Percentiles rank a stretch among this genome's conserved stretches.
phyloP scores from a whole-genome alignment of 176 grass and related monocot genomes.

The Alloteropsis semialata region DNA sequence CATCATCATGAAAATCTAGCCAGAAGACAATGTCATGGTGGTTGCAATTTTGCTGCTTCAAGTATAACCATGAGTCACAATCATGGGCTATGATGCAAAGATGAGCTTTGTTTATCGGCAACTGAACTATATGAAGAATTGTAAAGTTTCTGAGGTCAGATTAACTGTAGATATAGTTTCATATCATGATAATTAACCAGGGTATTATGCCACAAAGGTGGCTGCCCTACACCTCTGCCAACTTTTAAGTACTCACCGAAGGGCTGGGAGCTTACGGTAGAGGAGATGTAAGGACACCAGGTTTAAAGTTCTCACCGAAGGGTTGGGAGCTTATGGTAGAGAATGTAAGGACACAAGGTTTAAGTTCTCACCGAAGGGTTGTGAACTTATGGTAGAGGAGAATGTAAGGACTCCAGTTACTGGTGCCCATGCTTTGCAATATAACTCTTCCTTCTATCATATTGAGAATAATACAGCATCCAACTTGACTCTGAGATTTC shows the following conservation, averaged over 20 bases:
- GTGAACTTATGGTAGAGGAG: slow-evolving; percentile 28
- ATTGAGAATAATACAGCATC: slow-evolving; percentile 17
- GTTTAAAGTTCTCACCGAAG: slow-evolving; percentile 52
- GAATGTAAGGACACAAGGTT: slow-evolving; percentile 23
- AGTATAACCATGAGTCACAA: slow-evolving; percentile 7
- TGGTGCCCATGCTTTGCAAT: not conserved
- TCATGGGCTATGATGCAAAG: slow-evolving; percentile 13
- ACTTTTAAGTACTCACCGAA: slow-evolving; percentile 56
- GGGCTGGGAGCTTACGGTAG: slow-evolving; percentile 40
- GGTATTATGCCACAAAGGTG: slow-evolving; percentile 64
- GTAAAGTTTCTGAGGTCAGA: slow-evolving; percentile 15
- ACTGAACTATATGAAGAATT: slow-evolving; percentile 22
- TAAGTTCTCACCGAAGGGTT: slow-evolving; percentile 59
- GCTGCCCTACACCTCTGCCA: slow-evolving; percentile 40
- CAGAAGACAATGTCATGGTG: not conserved
- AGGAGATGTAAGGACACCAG: slow-evolving; percentile 18
- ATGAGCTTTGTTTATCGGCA: not conserved
- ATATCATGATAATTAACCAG: slow-evolving; percentile 38
- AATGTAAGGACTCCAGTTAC: slow-evolving; percentile 1
- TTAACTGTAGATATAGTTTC: slow-evolving; percentile 64
- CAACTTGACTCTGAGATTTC: not conserved
- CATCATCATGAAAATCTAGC: slow-evolving; percentile 1
- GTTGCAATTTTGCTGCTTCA: slow-evolving; percentile 35
- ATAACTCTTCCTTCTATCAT: slow-evolving; percentile 17
- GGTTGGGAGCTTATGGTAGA: slow-evolving; percentile 33